Conservation (phyloP, 1,139 yeast species). For the Hansenula sp. region DNA sequence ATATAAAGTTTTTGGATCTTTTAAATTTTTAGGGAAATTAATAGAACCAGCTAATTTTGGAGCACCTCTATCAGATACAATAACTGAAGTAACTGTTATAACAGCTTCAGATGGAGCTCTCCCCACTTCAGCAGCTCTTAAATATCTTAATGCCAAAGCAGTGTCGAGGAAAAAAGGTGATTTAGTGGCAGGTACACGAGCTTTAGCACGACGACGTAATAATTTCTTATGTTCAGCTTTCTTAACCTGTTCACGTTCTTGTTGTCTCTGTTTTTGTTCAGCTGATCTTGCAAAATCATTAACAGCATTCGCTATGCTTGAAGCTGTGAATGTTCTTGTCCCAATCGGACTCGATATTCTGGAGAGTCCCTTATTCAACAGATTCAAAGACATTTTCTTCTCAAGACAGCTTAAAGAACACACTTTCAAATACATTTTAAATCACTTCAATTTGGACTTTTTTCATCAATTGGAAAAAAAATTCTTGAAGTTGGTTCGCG, state of each 20-base stretch:
- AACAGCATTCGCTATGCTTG: slow-evolving; percentile 15
- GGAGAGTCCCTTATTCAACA: not conserved
- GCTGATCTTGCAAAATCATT: slow-evolving; percentile 22
- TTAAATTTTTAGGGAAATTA: slow-evolving; percentile 70
- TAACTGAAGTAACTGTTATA: slow-evolving; percentile 57
- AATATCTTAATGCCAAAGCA: slow-evolving; percentile 66
- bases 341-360: not conserved
- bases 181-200: slow-evolving; percentile 20
- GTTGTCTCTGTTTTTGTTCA: slow-evolving; percentile 23
- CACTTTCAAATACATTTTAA: too few species aligned
- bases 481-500: too few species aligned
- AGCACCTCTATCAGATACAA: slow-evolving; percentile 79
- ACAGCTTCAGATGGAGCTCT: slow-evolving; percentile 66
- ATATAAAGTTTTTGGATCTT: slow-evolving; percentile 60
- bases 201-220: slow-evolving; percentile 20
- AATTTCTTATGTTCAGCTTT: slow-evolving; percentile 21
- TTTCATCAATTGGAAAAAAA: too few species aligned
- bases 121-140: slow-evolving; percentile 91
- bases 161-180: slow-evolving; percentile 53
- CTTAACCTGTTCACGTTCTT: slow-evolving; percentile 18
- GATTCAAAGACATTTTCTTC: not conserved
- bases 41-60: slow-evolving; percentile 73
- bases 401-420: too few species aligned
- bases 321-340: not conserved
- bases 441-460: not conserved